Evolutionary conservation across 2,329 filamentous ascomycete species (phyloP), one percentile per base, ranked within the genome.

Genomic region (Dactylellina parvicollis): DNA sequence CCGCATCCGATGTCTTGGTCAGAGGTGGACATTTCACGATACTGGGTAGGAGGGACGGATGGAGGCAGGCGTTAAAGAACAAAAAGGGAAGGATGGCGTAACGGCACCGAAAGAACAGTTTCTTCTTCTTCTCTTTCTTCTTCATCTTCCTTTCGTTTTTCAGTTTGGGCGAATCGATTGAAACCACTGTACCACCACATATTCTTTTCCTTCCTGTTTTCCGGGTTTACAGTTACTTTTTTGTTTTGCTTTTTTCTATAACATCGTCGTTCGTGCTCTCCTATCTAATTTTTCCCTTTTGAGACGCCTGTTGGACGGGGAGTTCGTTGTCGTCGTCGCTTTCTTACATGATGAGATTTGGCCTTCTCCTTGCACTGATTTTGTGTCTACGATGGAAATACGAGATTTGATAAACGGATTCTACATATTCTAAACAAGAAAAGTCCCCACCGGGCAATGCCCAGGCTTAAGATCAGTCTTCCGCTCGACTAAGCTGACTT

Each of bases 251-350:
- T 34, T 30, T 46, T 22, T 36, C 38, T 28, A 10, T 40, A 14
- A 26, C 18, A 12, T 14, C 14, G 18, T 46, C 22, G 49, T 49
- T 20, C 22, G 40, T 14, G 34, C 34, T 38, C 12, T 12, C 30
- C 30, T 38, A 20, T 61, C 40, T 60, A 24, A 47, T 46, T 24
- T 26, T 52, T 36, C 28, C 28, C 26, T 22, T 54, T 34, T 40
- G 46, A 46, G 22, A 54, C 47, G 64, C 65, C 65, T 50, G 56
- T 70, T 70, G 66, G 66, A 71, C 57, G 66, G 66, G 66, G 62
- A 57, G 62, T 71, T 40, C 38, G 36, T 57, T 38, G 54, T 62
- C 36, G 46, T 61, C 34, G 55, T 44, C n/a, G n/a, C n/a, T n/a
- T n/a, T n/a, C 47, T 54, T 49, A n/a, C 10, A 26, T n/a, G 34